Base-by-base conservation (phyloP, 306 rosid genomes). In the Oxytropis ochrocephala region DNA sequence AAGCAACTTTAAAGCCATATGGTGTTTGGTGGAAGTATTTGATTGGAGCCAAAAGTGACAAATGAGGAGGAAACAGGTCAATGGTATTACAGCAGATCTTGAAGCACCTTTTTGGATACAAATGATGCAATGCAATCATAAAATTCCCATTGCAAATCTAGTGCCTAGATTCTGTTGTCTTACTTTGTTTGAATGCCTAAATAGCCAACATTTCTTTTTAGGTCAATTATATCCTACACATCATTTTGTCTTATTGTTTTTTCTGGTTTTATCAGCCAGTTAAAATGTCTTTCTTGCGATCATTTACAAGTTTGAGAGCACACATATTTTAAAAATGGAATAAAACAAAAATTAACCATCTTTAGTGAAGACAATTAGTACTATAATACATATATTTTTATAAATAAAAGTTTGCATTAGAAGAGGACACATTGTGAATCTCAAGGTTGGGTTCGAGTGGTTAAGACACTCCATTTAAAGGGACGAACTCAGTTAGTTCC, bases 231-330 rank as follows among this genome's bases (percentile, higher is more conserved):
- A 38, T 59, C 11, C 41, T 32, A 35, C 35, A 38, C 64, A 74
- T 81, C 68, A 78, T 66, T 77, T 77, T 81, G 70, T 73, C 77
- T 4, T 43, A 43, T 24, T 16, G 49, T 12, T 50, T 70, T 50
- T 70, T 47, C 29, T 24, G 51, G 67, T 52, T 67, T 71, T 33
- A 6, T 12, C 16, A 73, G 52, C 11, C 44, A 29, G 27, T 43
- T 24, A 67, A 70, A 18, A 47, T 67, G 75, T 51, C 50, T 78
- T 64, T 17, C 38, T 57, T 67, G 44, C 27, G 38, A 73, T 42
- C 17, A 39, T 62, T 17, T 16, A 17, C 14, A 29, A 71, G 1
- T 33, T 9, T 61, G 14, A 14, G 32, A 44, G 60, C 61, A 54
- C 68, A 56, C 13, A 65, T 33, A 35, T 12, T n/a, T 1, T 6